These are phyloP conservation scores for Polychytrium aggregatum DNA, from an alignment of 192 early-diverging fungal genomes.

Conservation along the genomic window DNA sequence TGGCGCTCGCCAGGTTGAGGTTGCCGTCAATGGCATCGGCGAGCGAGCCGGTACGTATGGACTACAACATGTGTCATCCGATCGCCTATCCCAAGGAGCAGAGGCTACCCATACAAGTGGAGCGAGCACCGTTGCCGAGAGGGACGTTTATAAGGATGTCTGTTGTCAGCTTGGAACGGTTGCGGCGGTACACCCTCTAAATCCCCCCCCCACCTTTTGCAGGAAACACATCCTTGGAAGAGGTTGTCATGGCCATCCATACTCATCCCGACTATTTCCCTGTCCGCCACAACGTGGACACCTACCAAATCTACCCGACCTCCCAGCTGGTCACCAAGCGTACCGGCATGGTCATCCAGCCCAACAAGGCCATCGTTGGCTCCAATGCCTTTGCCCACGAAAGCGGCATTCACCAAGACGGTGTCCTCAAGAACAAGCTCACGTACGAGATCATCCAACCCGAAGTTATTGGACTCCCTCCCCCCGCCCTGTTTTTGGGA, in stretches of 20 bases:
- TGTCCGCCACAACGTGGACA: conserved; percentile 86
- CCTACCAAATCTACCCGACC: conserved; percentile 70
- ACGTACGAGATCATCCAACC: conserved; percentile 98
- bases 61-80: too few species aligned
- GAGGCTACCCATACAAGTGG: too few species aligned
- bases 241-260: conserved; percentile 90
- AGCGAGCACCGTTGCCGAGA: too few species aligned
- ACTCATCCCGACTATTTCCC: conserved; percentile 81
- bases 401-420: conserved; percentile 97
- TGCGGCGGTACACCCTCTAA: too few species aligned
- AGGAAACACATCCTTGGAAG: conserved; percentile 94
- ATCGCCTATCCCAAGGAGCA: too few species aligned
- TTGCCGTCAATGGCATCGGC: conserved; percentile 96
- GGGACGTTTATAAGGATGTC: too few species aligned
- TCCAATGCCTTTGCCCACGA: conserved; percentile 95
- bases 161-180: too few species aligned
- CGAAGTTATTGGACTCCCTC: conserved; percentile 79
- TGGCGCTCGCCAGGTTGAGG: conserved; percentile 93
- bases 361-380: conserved; percentile 98
- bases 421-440: conserved; percentile 87
- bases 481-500: conserved; percentile 77
- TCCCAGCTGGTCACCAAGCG: conserved; percentile 82
- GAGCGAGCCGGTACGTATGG: conserved; percentile 67
- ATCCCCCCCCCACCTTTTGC: background rate
- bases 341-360: conserved; percentile 91